A percentile compares a stretch with the other conserved stretches of the same genome.
Evolutionary conservation across 73 alveolate genomes (phyloP).

Genomic region (Tetrahymena malaccensis): DNA sequence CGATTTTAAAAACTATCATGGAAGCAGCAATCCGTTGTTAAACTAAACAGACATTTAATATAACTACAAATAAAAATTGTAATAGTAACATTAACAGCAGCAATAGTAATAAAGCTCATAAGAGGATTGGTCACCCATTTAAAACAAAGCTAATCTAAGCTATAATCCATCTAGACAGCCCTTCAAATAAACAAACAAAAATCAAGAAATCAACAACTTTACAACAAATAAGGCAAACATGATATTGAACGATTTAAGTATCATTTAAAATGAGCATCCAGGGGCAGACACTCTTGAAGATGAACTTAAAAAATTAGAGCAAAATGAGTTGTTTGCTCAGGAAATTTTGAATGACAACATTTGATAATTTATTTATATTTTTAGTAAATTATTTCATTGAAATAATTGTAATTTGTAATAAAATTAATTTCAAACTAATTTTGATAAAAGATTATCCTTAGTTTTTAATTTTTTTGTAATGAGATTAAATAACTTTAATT

Average conservation of each 20-base stretch:
- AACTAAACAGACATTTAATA: background rate
- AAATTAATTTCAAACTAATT: too few relatives aligned
- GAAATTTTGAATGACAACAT: background rate
- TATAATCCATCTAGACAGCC: background rate
- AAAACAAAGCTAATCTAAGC: background rate
- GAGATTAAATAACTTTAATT: too few relatives aligned
- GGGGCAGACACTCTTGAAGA: background rate
- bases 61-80: background rate
- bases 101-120: background rate
- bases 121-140: background rate
- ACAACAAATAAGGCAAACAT: background rate
- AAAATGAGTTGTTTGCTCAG: background rate
- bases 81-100: background rate
- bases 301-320: background rate
- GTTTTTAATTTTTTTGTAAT: too few relatives aligned
- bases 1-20: background rate
- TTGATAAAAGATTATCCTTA: too few relatives aligned
- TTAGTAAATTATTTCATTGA: too few relatives aligned
- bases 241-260: background rate
- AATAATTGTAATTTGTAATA: too few relatives aligned
- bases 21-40: background rate
- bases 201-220: background rate
- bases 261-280: background rate
- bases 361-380: background rate
- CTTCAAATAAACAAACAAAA: background rate